Conservation (phyloP, 495 filamentous ascomycete species). For the Clohesyomyces aquaticus region DNA sequence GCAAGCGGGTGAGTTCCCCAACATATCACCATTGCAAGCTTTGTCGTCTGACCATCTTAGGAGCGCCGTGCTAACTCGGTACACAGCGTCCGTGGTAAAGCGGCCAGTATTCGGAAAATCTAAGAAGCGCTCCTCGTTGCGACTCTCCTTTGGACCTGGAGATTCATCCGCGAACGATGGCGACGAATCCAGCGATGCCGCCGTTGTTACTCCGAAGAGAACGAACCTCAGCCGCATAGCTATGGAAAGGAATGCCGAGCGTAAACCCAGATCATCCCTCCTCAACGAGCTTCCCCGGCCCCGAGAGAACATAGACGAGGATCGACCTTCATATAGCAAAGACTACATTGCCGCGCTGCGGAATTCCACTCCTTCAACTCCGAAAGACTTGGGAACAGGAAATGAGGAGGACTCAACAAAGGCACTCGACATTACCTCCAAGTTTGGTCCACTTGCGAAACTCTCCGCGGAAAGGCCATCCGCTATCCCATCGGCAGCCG, state of each 20-base stretch:
- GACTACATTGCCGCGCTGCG: constrained; percentile 85
- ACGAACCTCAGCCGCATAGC: constrained; percentile 68
- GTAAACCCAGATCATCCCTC: constrained; percentile 54
- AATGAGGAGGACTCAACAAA: constrained; percentile 52
- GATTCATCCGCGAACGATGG: constrained; percentile 59
- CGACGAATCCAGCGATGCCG: constrained; percentile 56
- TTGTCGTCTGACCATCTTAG: constrained; percentile 36
- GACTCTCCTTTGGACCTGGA: constrained; percentile 74
- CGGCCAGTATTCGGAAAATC: constrained; percentile 32
- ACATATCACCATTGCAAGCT: constrained; percentile 8
- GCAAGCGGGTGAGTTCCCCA: constrained; percentile 24
- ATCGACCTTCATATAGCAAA: constrained; percentile 81
- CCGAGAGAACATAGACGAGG: constrained; percentile 57
- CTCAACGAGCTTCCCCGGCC: constrained; percentile 55
- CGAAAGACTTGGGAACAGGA: constrained; percentile 55
- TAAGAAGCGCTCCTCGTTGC: constrained; percentile 54
- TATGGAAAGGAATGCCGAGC: constrained; percentile 71
- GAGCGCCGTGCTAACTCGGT: constrained; percentile 30
- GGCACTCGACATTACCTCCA: constrained; percentile 68
- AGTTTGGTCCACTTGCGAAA: constrained; percentile 58
- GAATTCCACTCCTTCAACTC: constrained; percentile 77
- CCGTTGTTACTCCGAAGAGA: constrained; percentile 71
- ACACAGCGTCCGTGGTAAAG: constrained; percentile 37
- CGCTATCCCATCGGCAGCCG: constrained; percentile 77
- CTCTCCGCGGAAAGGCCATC: constrained; percentile 42